Base-by-base conservation (phyloP, 208 protist genomes). In the Trypanosoma vivax region DNA sequence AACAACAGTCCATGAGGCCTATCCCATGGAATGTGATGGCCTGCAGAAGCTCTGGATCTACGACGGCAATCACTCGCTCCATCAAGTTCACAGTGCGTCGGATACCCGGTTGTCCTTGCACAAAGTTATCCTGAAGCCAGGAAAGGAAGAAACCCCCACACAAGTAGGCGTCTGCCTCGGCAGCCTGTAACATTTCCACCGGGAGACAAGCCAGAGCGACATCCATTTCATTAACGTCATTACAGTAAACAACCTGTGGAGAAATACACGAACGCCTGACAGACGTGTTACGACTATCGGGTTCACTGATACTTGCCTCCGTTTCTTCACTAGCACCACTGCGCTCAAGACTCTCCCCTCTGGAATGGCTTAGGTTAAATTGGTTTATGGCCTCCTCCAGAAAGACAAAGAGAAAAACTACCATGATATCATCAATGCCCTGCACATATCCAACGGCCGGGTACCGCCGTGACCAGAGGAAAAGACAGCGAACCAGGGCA, bases 391-490 rank as follows among this genome's bases (percentile, higher is more conserved):
- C 77, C 14, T 78, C 76, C 10, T 70, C 50, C 31, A 95, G 56
- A 62, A 98, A 98, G 28, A 94, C 79, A 11, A 81, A 73, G 50
- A 96, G 92, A 54, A 97, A 97, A 21, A 94, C 76, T 27, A 69
- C 78, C 13, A 95, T 70, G 7, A 98, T 58, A 63, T 98, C 95
- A 51, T 98, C 96, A 70, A 98, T 96, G 52, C 95, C 95, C 61
- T 97, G 92, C 43, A 98, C 95, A 63, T 97, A 97, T 4, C 92
- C 93, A 25, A 88, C 86, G 1, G 91, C 94, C 7, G 96, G 94
- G 68, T 97, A 94, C 1, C 91, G 77, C 33, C 95, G 79, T 0
- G 88, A 73, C 88, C 90, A 98, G 13, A 97, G 60, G 49, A 95
- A 98, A 4, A 98, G 57, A 25, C 94, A 83, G 19, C 90, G 73